Evolutionary conservation across 352 stramenopile genomes (phyloP).

Genomic region (Phytopythium mirpurense): DNA sequence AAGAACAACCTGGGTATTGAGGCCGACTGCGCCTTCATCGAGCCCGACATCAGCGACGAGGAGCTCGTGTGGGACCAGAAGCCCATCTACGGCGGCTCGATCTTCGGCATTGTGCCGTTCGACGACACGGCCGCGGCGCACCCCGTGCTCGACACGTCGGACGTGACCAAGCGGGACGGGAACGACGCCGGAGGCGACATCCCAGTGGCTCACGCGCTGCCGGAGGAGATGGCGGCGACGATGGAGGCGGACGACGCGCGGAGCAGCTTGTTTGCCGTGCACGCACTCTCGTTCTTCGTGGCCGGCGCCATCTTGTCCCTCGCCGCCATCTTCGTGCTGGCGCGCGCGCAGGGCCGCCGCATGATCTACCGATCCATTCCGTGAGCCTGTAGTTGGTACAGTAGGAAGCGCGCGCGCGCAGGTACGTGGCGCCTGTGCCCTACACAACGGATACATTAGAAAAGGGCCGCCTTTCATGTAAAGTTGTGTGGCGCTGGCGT

Average conservation of each 20-base stretch:
- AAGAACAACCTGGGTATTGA: constrained; percentile 93
- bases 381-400: constrained; percentile 16
- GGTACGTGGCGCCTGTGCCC: too few species aligned
- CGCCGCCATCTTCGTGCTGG: constrained; percentile 31
- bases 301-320: constrained; percentile 51
- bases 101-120: constrained; percentile 78
- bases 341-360: constrained; percentile 39
- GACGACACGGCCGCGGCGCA: constrained; percentile 66
- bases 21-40: constrained; percentile 82
- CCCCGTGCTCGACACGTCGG: constrained; percentile 87
- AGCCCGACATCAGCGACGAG: constrained; percentile 79
- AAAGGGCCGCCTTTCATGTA: too few species aligned
- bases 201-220: constrained; percentile 10
- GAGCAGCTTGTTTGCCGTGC: constrained; percentile 16
- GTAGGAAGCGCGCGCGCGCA: too few species aligned
- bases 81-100: constrained; percentile 62
- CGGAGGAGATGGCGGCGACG: constrained; percentile 3
- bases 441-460: too few species aligned
- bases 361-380: constrained; percentile 59
- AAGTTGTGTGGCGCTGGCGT: too few species aligned
- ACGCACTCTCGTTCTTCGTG: constrained; percentile 53
- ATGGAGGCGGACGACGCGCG: background rate
- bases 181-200: constrained; percentile 9
- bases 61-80: constrained; percentile 81
- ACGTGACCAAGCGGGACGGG: constrained; percentile 53